Percentiles rank a stretch among this genome's conserved stretches.
Conservation (phyloP, 257 asterid species). For the Ophiorrhiza pumila region DNA sequence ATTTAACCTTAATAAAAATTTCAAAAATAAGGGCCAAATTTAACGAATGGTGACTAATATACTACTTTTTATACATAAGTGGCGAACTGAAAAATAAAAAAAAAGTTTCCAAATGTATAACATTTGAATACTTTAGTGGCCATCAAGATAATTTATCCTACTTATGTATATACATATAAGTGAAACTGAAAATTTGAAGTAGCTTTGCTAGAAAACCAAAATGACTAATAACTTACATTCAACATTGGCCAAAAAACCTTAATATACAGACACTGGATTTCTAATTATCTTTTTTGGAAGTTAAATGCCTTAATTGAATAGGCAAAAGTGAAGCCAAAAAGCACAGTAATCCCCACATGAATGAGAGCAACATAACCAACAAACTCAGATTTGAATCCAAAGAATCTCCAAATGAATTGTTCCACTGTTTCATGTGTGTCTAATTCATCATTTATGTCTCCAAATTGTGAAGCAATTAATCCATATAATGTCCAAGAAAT, state of each 20-base stretch:
- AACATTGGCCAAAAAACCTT: neutral
- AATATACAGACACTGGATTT: too few relatives aligned
- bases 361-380: slow-evolving; percentile 33
- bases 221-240: neutral
- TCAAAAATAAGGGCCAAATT: too few relatives aligned
- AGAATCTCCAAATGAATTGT: slow-evolving; percentile 27
- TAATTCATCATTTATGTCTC: slow-evolving; percentile 26
- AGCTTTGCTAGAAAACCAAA: neutral
- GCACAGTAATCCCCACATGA: slow-evolving; percentile 21
- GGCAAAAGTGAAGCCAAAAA: slow-evolving; percentile 39
- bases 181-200: neutral
- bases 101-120: too few relatives aligned
- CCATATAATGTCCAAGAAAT: slow-evolving; percentile 41
- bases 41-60: too few relatives aligned
- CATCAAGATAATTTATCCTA: too few relatives aligned
- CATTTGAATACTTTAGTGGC: too few relatives aligned
- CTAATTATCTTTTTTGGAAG: slow-evolving; percentile 32
- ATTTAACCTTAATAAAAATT: too few relatives aligned
- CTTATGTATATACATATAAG: too few relatives aligned
- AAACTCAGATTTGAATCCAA: slow-evolving; percentile 32
- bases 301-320: slow-evolving; percentile 38
- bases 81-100: too few relatives aligned
- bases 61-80: too few relatives aligned
- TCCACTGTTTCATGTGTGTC: slow-evolving; percentile 31
- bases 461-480: slow-evolving; percentile 35